Percentiles rank a stretch among this genome's conserved stretches.
phyloP scores from a whole-genome alignment of 805 yeast genomes.

The Kregervanrija delftensis region DNA sequence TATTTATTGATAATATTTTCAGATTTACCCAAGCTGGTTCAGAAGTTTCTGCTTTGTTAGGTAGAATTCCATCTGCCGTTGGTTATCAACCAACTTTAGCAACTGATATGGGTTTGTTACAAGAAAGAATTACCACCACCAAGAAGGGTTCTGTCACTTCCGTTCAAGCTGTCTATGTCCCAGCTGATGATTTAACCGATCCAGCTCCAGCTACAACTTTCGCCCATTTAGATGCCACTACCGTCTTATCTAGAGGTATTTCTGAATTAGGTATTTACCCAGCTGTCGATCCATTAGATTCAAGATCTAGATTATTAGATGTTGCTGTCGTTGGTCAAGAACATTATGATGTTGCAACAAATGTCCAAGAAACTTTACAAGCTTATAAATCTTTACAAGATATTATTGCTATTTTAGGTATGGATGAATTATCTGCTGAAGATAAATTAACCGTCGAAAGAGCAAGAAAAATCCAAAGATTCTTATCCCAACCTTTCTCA shows the following conservation, averaged over 20 bases:
- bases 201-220: slow-evolving; percentile 99
- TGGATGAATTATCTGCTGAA: slow-evolving; percentile 98
- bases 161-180: slow-evolving; percentile 99
- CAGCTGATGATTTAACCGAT: slow-evolving; percentile 99
- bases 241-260: slow-evolving; percentile 99
- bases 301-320: slow-evolving; percentile 97
- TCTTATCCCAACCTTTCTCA: slow-evolving; percentile 99
- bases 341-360: slow-evolving; percentile 93
- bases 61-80: slow-evolving; percentile 99
- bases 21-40: slow-evolving; percentile 99
- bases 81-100: slow-evolving; percentile 99
- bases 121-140: slow-evolving; percentile 99
- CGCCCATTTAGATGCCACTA: slow-evolving; percentile 99
- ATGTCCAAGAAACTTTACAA: slow-evolving; percentile 97
- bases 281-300: slow-evolving; percentile 99
- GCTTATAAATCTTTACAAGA: slow-evolving; percentile 99
- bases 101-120: slow-evolving; percentile 99
- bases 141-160: slow-evolving; percentile 99
- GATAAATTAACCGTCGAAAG: slow-evolving; percentile 99
- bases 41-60: slow-evolving; percentile 98
- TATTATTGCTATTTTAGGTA: slow-evolving; percentile 99
- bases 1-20: slow-evolving; percentile 99
- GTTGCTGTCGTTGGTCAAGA: slow-evolving; percentile 97
- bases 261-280: slow-evolving; percentile 99
- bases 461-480: slow-evolving; percentile 99